Percentiles rank a stretch among this genome's conserved stretches.
phyloP scores from a whole-genome alignment of 768 basidiomycete species.

The Leccinum fibrillosum region DNA sequence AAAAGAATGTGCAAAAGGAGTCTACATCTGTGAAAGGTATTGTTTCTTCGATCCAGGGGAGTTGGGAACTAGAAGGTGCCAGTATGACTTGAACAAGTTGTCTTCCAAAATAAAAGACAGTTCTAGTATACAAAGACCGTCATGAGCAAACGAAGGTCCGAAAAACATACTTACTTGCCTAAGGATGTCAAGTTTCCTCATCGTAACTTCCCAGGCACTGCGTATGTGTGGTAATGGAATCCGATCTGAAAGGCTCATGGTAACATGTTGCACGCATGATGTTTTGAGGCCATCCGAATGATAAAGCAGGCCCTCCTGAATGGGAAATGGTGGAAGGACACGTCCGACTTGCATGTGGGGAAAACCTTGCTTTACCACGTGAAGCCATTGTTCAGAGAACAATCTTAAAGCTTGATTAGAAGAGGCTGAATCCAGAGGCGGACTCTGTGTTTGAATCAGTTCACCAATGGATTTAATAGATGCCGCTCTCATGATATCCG shows the following conservation, averaged over 20 bases:
- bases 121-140: slow-evolving; percentile 15
- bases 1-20: slow-evolving; percentile 22
- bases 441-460: slow-evolving; percentile 9
- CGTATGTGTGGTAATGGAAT: slow-evolving; percentile 24
- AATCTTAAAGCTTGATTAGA: slow-evolving; percentile 1
- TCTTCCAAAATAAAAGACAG: slow-evolving; percentile 31
- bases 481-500: slow-evolving; percentile 29
- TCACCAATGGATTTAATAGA: slow-evolving; percentile 20
- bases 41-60: slow-evolving; percentile 18
- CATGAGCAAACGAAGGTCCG: background rate
- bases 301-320: slow-evolving; percentile 47
- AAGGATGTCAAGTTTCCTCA: slow-evolving; percentile 26
- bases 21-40: slow-evolving; percentile 7
- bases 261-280: slow-evolving; percentile 45
- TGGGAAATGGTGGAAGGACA: slow-evolving; percentile 42
- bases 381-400: slow-evolving; percentile 21
- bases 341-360: slow-evolving; percentile 2
- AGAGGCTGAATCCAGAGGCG: background rate
- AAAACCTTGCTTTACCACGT: slow-evolving; percentile 3
- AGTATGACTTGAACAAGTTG: slow-evolving; percentile 30
- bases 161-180: slow-evolving; percentile 16
- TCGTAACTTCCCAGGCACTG: slow-evolving; percentile 34
- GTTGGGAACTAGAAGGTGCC: slow-evolving; percentile 3
- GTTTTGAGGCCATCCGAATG: slow-evolving; percentile 36
- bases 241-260: slow-evolving; percentile 28